Evolutionary conservation across 495 filamentous ascomycete genomes (phyloP), one percentile per base, ranked within the genome.

Genomic region (Xylaria bambusicola): DNA sequence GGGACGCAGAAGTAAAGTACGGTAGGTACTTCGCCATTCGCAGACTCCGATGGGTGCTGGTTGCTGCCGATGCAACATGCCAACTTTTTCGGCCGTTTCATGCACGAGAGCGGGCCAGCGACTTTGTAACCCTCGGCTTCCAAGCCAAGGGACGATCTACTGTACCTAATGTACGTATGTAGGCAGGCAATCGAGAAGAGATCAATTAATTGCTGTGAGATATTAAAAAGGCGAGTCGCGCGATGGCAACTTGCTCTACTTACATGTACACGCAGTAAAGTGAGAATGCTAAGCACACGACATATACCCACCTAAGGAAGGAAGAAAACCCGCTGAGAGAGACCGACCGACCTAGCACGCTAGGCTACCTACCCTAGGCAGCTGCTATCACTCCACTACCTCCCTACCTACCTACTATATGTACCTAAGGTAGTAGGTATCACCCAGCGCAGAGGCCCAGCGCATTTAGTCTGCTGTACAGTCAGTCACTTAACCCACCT

Each of bases 61-160:
- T 31, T 45, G 38, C 51, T n/a, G n/a, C 36, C 40, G 20, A 56
- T 63, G 46, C 52, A 56, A 60, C 48, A 44, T 63, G 42, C 55
- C 46, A 50, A 50, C 45, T 62, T 41, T 33, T 41, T 62, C 59
- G 58, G 53, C 61, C 65, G 52, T 66, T 36, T 50, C 49, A 70
- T 70, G 68, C 68, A 70, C 40, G 61, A 58, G 52, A 60, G 67
- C 66, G 67, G 63, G 63, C 68, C 67, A 50, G 21, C 58, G 35
- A 52, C 52, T n/a, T 21, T 52, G 29, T 2, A 26, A 54, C 41
- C 51, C 48, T 49, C 50, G 36, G 10, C 55, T 7, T 41, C 50
- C 33, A 40, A 31, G 52, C 40, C 36, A 24, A 44, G 24, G 29
- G 24, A 8, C 1, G 52, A 38, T 38, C 52, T 54, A n/a, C n/a